Evolutionary conservation across 768 basidiomycete species (phyloP), one percentile per base, ranked within the genome.

Genomic region (Leccinum ochraceum): DNA sequence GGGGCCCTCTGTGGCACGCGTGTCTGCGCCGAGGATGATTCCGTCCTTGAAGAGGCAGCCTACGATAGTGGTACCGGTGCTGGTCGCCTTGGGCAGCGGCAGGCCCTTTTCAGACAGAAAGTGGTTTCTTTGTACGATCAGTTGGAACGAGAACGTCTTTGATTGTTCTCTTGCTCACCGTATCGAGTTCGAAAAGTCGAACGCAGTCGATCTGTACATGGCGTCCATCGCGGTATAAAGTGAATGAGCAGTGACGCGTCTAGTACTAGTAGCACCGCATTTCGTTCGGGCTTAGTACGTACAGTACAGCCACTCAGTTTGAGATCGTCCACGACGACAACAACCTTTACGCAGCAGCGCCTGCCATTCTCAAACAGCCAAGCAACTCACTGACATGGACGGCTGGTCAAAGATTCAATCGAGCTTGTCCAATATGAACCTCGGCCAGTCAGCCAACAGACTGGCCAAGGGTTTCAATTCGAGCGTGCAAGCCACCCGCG

Each of bases 51-150:
- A 98, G 58, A 97, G 77, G 70, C 94, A 94, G 28, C 97, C 97
- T 17, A 99, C 97, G 79, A 99, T 98, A 53, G 96, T 99, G 4
- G 96, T 99, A 67, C 95, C 95, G 1, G 92, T 94, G 76, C 92
- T 93, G 14, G 92, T 94, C 3, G 92, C 92, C 72, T 88, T 92
- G 55, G 92, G 92, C 48, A 89, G 73, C 14, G 83, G 86, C 20
- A 92, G 69, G 37, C 92, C 92, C 67, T 87, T 89, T 53, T 83
- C 81, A 11, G 78, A 74, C 60, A 94, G 75, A 71, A 89, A 92
- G 66, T 82, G 80, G 71, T 94, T 94, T 60, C 92, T 36, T 92
- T 59, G 20, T 46, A 22, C 10, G 44, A 46, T 46, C 44, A 22
- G 20, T 46, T n/a, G 10, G 20, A n/a, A 46, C 20, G 20, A 20